Evolutionary conservation across 257 asterid genomes (phyloP), one percentile per base, ranked within the genome.

Genomic region (Jacaranda copaia): DNA sequence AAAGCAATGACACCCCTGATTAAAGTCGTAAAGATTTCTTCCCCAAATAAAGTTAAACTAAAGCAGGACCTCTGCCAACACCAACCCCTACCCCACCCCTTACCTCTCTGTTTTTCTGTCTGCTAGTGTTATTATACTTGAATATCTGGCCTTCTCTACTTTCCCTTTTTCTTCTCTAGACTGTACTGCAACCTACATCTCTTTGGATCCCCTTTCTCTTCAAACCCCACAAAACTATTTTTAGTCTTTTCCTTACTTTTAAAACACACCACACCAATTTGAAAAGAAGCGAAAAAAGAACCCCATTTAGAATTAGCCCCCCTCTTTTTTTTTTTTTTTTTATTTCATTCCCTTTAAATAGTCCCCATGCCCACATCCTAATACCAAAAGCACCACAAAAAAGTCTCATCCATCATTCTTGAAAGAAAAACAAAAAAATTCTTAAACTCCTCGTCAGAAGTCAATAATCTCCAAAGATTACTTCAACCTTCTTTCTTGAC

Each of bases 21-120:
- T 62, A 83, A 81, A 83, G 81, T 57, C 59, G 52, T 66, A 19
- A 69, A 40, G 63, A 79, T 66, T 35, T 36, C 53, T 69, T 8
- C 72, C 57, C 9, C 40, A 20, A 46, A 55, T 56, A 71, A 70
- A 84, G 72, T 66, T 40, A 70, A 80, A 77, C 77, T 35, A 80
- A 84, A 82, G 76, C 70, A 64, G 35, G 18, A 38, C 5, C 73
- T 8, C 68, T 11, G 25, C 13, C 32, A 25, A 25, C 14, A 56
- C 68, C 13, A 2, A 59, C 65, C 13, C 39, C 48, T 5, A 32
- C 38, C 7, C 65, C 16, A 60, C 67, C 67, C 52, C 65, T 73
- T 75, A 38, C 71, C 86, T 46, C 86, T 76, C 82, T 77, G 59
- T 67, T 81, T 75, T 75, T 68, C 72, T 78, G 78, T 64, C 82